Conservation (phyloP, 768 basidiomycete species). For the Coprinopsis sp. region DNA sequence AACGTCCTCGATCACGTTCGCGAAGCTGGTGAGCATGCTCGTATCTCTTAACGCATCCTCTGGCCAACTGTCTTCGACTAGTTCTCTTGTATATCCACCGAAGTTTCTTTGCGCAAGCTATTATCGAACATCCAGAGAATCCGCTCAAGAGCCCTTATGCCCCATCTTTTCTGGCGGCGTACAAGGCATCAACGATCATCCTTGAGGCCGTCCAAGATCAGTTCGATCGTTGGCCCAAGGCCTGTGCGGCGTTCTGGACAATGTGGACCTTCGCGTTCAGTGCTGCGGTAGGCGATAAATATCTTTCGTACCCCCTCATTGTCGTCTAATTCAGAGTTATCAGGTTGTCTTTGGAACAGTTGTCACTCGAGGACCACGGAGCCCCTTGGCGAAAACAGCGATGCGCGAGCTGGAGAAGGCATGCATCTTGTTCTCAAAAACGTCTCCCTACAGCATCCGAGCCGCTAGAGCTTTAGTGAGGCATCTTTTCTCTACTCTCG, state of each 20-base stretch:
- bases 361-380: slow-evolving; percentile 67
- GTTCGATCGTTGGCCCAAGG: slow-evolving; percentile 40
- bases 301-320: not conserved
- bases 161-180: slow-evolving; percentile 60
- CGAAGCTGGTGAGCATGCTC: slow-evolving; percentile 36
- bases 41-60: not conserved
- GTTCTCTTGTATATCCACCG: slow-evolving; percentile 63
- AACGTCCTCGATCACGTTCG: slow-evolving; percentile 46
- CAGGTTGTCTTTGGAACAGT: slow-evolving; percentile 79
- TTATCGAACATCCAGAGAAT: slow-evolving; percentile 62
- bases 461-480: slow-evolving; percentile 64
- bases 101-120: slow-evolving; percentile 67
- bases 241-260: slow-evolving; percentile 53
- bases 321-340: not conserved
- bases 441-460: slow-evolving; percentile 51
- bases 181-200: slow-evolving; percentile 53
- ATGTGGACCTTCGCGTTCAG: slow-evolving; percentile 61
- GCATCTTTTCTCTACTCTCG: slow-evolving; percentile 1
- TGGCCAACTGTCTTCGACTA: slow-evolving; percentile 16
- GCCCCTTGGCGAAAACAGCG: slow-evolving; percentile 61
- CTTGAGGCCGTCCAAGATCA: slow-evolving; percentile 47
- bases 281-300: slow-evolving; percentile 34
- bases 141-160: slow-evolving; percentile 63
- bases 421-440: slow-evolving; percentile 60
- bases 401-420: slow-evolving; percentile 68